Evolutionary conservation across 2,329 filamentous ascomycete species (phyloP).

Genomic region (Massarina eburnea): DNA sequence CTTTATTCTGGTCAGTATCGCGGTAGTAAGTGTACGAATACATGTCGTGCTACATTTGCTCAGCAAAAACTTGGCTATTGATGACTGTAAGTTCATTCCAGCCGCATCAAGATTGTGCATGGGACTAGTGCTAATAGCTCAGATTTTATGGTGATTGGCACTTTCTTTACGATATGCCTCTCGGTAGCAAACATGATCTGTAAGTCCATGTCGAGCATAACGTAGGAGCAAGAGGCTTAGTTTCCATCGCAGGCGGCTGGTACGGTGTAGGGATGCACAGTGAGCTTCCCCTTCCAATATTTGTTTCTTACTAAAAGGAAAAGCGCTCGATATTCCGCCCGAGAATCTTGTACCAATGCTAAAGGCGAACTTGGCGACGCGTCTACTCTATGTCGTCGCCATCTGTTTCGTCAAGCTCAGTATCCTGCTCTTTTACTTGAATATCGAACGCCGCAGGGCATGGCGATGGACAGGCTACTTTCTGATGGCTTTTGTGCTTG

Average conservation of each 20-base stretch:
- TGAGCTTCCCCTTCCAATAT: background rate
- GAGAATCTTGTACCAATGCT: conserved; percentile 7
- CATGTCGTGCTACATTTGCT: conserved; percentile 3
- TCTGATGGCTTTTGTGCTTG: conserved; percentile 5
- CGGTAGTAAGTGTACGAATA: conserved; percentile 2
- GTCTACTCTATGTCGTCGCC: conserved; percentile 5
- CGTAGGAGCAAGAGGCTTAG: background rate
- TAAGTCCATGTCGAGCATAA: background rate
- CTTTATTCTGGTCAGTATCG: conserved; percentile 5
- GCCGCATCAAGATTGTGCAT: background rate
- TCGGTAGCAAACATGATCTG: conserved; percentile 9
- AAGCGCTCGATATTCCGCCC: conserved; percentile 1
- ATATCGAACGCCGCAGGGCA: conserved; percentile 6
- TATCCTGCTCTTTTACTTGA: conserved; percentile 9
- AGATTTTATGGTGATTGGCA: conserved; percentile 4
- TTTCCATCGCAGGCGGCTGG: conserved; percentile 1
- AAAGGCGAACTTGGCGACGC: conserved; percentile 7
- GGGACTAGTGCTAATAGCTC: background rate
- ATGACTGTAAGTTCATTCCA: conserved; percentile 5
- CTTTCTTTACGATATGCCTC: conserved; percentile 3
- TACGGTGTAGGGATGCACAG: conserved; percentile 6
- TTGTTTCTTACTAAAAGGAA: no score
- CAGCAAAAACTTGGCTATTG: background rate
- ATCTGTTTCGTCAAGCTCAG: conserved; percentile 8
- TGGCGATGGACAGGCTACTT: conserved; percentile 4